phyloP scores from a whole-genome alignment of 1,284 basidiomycete genomes.

The Cutaneotrichosporon arboriforme region DNA sequence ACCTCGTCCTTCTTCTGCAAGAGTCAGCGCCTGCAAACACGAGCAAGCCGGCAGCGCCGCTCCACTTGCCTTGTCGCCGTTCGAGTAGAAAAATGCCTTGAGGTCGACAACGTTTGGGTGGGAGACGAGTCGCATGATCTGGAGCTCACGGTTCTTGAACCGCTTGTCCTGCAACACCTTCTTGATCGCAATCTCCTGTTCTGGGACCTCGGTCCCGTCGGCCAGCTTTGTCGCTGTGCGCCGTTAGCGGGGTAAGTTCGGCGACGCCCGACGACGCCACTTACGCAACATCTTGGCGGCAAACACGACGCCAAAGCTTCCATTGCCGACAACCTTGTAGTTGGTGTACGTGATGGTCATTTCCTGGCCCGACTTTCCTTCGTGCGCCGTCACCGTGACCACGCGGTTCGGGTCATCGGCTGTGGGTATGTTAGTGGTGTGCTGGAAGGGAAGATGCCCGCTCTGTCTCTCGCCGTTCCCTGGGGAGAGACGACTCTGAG shows the following conservation, averaged over 20 bases:
- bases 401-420: conserved; percentile 89
- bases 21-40: not conserved
- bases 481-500: not conserved
- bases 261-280: too few species aligned
- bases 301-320: conserved; percentile 98
- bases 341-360: conserved; percentile 89
- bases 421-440: conserved; percentile 2
- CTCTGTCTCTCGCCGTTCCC: too few species aligned
- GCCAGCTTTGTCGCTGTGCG: conserved; percentile 34
- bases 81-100: conserved; percentile 98
- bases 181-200: conserved; percentile 95
- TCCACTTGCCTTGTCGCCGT: conserved; percentile 84
- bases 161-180: conserved; percentile 99
- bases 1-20: conserved; percentile 86
- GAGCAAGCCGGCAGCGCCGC: not conserved
- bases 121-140: conserved; percentile 96
- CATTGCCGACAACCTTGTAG: conserved; percentile 98
- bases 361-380: conserved; percentile 87
- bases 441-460: not conserved
- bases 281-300: conserved; percentile 55
- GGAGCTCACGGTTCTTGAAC: conserved; percentile 99
- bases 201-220: conserved; percentile 55
- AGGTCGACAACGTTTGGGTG: conserved; percentile 99
- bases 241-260: too few species aligned
- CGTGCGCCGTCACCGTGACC: conserved; percentile 88